Percentiles rank a stretch among this genome's conserved stretches.
phyloP scores from a whole-genome alignment of 1,284 basidiomycete species.

The Cryptococcus hybrid region DNA sequence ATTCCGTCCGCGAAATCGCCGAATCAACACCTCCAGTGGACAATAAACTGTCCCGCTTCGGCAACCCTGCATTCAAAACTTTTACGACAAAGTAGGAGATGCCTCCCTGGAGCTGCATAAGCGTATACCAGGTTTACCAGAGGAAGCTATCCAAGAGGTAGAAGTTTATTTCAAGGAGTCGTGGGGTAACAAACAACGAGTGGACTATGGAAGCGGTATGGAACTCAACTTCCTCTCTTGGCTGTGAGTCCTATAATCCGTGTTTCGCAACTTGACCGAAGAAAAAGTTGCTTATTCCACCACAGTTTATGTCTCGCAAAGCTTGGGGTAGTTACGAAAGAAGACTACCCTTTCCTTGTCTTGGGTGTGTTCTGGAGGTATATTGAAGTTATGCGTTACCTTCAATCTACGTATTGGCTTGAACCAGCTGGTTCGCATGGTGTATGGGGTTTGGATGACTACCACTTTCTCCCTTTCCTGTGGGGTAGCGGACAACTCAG shows the following conservation, averaged over 20 bases:
- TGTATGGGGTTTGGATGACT: constrained; percentile 98
- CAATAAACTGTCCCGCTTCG: constrained; percentile 89
- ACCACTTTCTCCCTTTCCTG: constrained; percentile 93
- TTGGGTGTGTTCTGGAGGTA: constrained; percentile 92
- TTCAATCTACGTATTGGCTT: constrained; percentile 96
- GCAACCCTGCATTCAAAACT: constrained; percentile 92
- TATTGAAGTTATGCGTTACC: constrained; percentile 79
- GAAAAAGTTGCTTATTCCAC: not conserved
- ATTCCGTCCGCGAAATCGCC: constrained; percentile 66
- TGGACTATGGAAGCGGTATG: constrained; percentile 99
- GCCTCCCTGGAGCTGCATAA: constrained; percentile 53
- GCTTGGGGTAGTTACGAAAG: constrained; percentile 63
- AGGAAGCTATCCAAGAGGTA: constrained; percentile 64
- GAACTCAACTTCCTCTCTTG: constrained; percentile 97
- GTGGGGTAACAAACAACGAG: constrained; percentile 89
- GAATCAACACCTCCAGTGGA: constrained; percentile 78
- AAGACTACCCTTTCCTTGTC: constrained; percentile 76
- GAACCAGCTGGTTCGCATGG: constrained; percentile 98
- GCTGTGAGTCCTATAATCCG: constrained; percentile 63
- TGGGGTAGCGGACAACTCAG: constrained; percentile 75
- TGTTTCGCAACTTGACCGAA: not conserved
- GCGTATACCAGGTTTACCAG: constrained; percentile 59
- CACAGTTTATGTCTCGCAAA: constrained; percentile 75
- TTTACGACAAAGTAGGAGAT: constrained; percentile 77
- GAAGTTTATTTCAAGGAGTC: constrained; percentile 78